phyloP scores from a whole-genome alignment of 2,329 filamentous ascomycete species.

The Phyllosticta paracitricarpa region DNA sequence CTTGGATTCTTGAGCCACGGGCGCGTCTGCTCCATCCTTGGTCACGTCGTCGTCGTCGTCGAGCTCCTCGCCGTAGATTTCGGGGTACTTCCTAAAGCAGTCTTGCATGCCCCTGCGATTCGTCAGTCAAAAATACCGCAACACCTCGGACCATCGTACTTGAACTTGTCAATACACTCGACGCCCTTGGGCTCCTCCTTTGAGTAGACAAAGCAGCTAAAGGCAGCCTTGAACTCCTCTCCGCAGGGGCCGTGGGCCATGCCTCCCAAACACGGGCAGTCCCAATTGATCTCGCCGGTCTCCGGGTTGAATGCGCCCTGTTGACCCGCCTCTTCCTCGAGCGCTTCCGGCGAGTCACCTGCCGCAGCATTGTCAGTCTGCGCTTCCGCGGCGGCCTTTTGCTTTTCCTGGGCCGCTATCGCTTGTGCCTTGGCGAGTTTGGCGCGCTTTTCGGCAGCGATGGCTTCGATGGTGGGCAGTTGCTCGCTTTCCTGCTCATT shows the following conservation, averaged over 20 bases:
- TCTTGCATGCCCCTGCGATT: conserved; percentile 77
- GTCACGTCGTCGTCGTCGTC: conserved; percentile 55
- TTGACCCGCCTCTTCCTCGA: conserved; percentile 74
- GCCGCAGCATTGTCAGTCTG: conserved; percentile 2
- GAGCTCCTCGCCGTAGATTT: conserved; percentile 83
- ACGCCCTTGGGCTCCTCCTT: conserved; percentile 93
- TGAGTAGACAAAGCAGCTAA: conserved; percentile 97
- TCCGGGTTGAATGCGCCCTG: conserved; percentile 96
- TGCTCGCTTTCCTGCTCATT: conserved; percentile 31
- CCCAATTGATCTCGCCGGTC: conserved; percentile 99
- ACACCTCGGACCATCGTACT: conserved; percentile 47
- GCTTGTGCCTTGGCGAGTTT: conserved; percentile 21
- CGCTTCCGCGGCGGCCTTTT: not conserved
- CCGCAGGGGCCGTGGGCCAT: conserved; percentile 97
- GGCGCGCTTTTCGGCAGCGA: conserved; percentile 32
- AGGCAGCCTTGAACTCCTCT: conserved; percentile 87
- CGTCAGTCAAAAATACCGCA: not conserved
- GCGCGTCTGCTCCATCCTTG: conserved; percentile 11
- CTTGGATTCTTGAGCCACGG: not conserved
- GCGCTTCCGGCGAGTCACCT: conserved; percentile 37
- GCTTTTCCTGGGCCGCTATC: conserved; percentile 11
- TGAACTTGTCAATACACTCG: conserved; percentile 96
- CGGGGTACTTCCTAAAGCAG: conserved; percentile 87
- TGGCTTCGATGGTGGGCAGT: conserved; percentile 35
- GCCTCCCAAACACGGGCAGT: conserved; percentile 91